These are phyloP conservation scores for Ogataea zsoltii DNA, from an alignment of 805 yeast species.

Conservation along the genomic window DNA sequence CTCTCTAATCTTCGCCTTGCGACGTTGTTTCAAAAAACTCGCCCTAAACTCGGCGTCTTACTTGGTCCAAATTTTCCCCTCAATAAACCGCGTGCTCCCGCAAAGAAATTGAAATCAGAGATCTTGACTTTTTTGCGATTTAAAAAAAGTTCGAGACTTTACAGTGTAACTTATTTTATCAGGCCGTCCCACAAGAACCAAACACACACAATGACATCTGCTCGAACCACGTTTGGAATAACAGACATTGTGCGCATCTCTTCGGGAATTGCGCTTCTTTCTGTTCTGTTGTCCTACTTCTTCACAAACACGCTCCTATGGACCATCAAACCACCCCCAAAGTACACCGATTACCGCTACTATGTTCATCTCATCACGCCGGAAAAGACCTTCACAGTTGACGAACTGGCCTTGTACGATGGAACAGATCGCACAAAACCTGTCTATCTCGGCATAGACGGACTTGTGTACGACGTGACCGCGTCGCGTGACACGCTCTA, in stretches of 20 bases:
- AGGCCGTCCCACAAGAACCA: no score
- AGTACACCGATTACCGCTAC: constrained; percentile 7
- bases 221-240: constrained; percentile 3
- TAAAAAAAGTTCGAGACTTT: no score
- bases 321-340: constrained; percentile 44
- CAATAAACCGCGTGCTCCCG: no score
- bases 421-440: constrained; percentile 53
- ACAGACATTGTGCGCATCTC: constrained; percentile 36
- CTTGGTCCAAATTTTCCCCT: no score
- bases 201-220: background rate
- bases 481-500: constrained; percentile 46
- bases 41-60: no score
- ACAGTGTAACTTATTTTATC: no score
- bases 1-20: no score
- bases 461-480: constrained; percentile 65
- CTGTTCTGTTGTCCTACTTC: constrained; percentile 53
- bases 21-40: no score
- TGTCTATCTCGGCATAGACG: constrained; percentile 59
- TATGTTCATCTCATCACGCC: background rate
- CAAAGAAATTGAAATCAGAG: no score
- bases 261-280: constrained; percentile 48
- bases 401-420: constrained; percentile 48
- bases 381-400: constrained; percentile 40
- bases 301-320: constrained; percentile 59
- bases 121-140: no score